A percentile compares a stretch with the other conserved stretches of the same genome.
Evolutionary conservation across 116 monocot species (phyloP).

Genomic region (Cymodocea nodosa): DNA sequence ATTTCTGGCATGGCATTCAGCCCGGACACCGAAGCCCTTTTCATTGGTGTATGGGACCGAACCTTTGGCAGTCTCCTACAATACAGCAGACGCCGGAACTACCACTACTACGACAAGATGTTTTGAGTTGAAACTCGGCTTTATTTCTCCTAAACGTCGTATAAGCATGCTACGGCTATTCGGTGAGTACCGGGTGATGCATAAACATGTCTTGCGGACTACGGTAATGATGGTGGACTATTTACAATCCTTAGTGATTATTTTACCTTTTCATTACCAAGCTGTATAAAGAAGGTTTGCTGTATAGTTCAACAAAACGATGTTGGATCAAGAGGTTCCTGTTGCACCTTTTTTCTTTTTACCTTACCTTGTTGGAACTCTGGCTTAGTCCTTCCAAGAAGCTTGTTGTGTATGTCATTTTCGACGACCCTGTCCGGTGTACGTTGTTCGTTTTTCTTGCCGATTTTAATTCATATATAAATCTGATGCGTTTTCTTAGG

Average conservation of each 20-base stretch:
- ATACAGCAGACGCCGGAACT: slow-evolving; percentile 22
- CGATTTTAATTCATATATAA: too few relatives aligned
- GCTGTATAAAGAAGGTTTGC: neutral
- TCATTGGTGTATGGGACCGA: slow-evolving; percentile 38
- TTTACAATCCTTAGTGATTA: neutral
- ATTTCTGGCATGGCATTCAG: slow-evolving; percentile 42
- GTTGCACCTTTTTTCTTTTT: neutral
- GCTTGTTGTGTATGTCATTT: neutral
- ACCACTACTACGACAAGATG: slow-evolving; percentile 56
- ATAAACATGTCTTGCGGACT: neutral
- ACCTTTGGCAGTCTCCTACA: slow-evolving; percentile 38
- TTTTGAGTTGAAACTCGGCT: slow-evolving; percentile 16
- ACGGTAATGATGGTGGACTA: neutral
- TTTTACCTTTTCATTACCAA: neutral
- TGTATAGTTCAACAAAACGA: neutral
- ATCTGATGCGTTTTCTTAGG: too few relatives aligned
- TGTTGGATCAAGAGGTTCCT: neutral
- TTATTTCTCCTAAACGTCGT: neutral
- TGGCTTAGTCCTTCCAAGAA: neutral
- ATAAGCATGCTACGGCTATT: neutral
- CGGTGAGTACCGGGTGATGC: neutral
- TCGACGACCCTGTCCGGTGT: too few relatives aligned
- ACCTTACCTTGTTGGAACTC: slow-evolving; percentile 2
- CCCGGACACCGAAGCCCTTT: slow-evolving; percentile 36
- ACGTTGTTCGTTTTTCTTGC: too few relatives aligned